Percentiles rank a stretch among this genome's conserved stretches.
These are phyloP conservation scores for Serendipita vermifera DNA, from an alignment of 768 basidiomycete species.

Conservation along the genomic window DNA sequence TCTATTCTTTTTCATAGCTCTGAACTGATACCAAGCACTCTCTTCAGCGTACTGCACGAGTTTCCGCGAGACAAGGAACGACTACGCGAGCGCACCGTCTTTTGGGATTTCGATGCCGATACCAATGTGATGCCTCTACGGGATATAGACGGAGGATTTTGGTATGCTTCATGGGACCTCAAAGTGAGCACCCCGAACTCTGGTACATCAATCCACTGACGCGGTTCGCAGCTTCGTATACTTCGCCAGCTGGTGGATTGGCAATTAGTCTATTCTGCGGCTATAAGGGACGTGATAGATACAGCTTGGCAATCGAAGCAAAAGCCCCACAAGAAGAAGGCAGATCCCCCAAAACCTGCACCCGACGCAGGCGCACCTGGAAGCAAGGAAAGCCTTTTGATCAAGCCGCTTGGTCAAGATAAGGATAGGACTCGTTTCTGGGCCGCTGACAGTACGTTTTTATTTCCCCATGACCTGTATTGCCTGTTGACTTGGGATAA, in stretches of 20 bases:
- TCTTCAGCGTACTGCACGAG: slow-evolving; percentile 41
- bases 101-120: slow-evolving; percentile 60
- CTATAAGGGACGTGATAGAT: slow-evolving; percentile 63
- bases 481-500: not conserved
- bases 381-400: slow-evolving; percentile 50
- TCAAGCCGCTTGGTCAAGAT: slow-evolving; percentile 69
- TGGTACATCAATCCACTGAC: slow-evolving; percentile 17
- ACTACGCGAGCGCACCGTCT: slow-evolving; percentile 57
- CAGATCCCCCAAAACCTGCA: slow-evolving; percentile 35
- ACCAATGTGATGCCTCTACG: slow-evolving; percentile 65
- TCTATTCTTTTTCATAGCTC: too few relatives aligned
- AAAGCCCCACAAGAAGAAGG: slow-evolving; percentile 74
- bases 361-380: slow-evolving; percentile 46
- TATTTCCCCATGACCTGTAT: too few relatives aligned
- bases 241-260: slow-evolving; percentile 76
- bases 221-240: slow-evolving; percentile 53
- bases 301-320: slow-evolving; percentile 77
- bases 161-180: slow-evolving; percentile 65
- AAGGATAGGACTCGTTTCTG: slow-evolving; percentile 65
- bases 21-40: slow-evolving; percentile 70
- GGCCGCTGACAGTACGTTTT: slow-evolving; percentile 75
- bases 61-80: slow-evolving; percentile 1
- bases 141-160: slow-evolving; percentile 56
- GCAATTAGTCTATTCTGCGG: slow-evolving; percentile 55
- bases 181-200: slow-evolving; percentile 41